Evolutionary conservation across 1,284 basidiomycete species (phyloP), one percentile per base, ranked within the genome.

Genomic region (Paramarasmius palmivorus): DNA sequence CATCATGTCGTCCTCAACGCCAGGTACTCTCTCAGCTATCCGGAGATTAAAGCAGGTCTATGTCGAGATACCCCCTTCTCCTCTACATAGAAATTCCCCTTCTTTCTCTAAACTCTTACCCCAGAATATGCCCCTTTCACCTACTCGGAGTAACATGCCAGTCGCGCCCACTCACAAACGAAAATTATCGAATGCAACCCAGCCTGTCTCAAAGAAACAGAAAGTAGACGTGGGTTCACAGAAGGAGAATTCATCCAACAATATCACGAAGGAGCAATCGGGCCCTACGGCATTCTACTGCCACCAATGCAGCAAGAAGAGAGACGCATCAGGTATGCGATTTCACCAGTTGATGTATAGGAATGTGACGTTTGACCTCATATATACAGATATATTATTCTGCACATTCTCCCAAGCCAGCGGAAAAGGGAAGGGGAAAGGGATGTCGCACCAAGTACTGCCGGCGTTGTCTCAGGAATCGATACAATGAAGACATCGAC

Each of bases 301-400:
- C 59, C 88, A 90, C 65, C 88, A 90, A 61, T 90, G 88, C 65
- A 75, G 74, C 57, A 78, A 76, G 62, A 84, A 84, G 59, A 78
- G 80, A 44, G 79, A 81, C 59, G 61, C 65, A n/a, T 61, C 68
- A 38, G 68, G 86, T 85, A 41, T 54, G 73, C 70, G 10, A 44
- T 17, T 35, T n/a, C 20, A 15, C 36, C 29, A 44, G n/a, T 17
- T 35, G 7, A 32, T 17, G 36, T 25, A 5, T 38, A 14, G 14
- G 32, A 20, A 15, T 34, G 5, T 26, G 22, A 23, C 29, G 22
- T 49, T 29, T 15, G 29, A 32, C 17, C 39, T n/a, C 23, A 17
- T 58, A 37, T 44, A 23, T 55, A 40, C 55, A 82, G 82, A 65
- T 38, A 68, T 66, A 20, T 62, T 84, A 32, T 78, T 75, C 20